These are phyloP conservation scores for Saccharomycopsis fodiens DNA, from an alignment of 805 yeast genomes.

Conservation along the genomic window DNA sequence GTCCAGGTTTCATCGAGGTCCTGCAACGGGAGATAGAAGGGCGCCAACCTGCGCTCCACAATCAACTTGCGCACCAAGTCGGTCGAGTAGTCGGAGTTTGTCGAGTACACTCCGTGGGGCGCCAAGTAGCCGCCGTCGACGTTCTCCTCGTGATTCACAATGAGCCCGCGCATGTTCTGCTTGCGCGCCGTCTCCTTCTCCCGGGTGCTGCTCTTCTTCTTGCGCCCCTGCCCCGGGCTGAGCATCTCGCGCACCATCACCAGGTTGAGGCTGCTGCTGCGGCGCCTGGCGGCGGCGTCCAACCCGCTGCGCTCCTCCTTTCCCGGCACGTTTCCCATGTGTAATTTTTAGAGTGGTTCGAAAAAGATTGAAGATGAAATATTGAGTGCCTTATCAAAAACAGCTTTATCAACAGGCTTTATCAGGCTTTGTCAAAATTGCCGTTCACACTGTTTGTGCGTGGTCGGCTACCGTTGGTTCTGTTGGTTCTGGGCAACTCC, in stretches of 20 bases:
- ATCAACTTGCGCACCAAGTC: constrained; percentile 67
- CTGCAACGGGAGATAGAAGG: constrained; percentile 84
- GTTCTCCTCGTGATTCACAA: constrained; percentile 55
- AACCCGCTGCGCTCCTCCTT: constrained; percentile 29
- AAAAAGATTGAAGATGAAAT: constrained; percentile 3
- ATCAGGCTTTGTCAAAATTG: too few species aligned
- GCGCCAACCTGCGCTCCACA: constrained; percentile 66
- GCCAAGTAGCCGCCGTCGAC: constrained; percentile 95
- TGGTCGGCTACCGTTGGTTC: too few species aligned
- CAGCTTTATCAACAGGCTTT: too few species aligned
- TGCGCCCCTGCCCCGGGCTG: constrained; percentile 20
- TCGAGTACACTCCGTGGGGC: constrained; percentile 80
- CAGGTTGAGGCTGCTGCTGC: constrained; percentile 22
- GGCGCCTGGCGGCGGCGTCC: neutral
- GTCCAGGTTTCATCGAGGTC: constrained; percentile 70
- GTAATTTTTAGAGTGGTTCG: neutral
- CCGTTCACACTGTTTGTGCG: too few species aligned
- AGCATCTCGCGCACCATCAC: constrained; percentile 24
- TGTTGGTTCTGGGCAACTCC: too few species aligned
- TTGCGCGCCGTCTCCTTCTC: constrained; percentile 51
- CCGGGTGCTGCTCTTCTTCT: constrained; percentile 36
- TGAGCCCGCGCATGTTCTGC: constrained; percentile 45
- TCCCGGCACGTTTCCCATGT: constrained; percentile 43
- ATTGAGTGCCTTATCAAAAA: too few species aligned
- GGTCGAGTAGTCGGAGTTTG: constrained; percentile 66